Evolutionary conservation across 2,329 filamentous ascomycete genomes (phyloP).

Genomic region (Cladosporium colombiae): DNA sequence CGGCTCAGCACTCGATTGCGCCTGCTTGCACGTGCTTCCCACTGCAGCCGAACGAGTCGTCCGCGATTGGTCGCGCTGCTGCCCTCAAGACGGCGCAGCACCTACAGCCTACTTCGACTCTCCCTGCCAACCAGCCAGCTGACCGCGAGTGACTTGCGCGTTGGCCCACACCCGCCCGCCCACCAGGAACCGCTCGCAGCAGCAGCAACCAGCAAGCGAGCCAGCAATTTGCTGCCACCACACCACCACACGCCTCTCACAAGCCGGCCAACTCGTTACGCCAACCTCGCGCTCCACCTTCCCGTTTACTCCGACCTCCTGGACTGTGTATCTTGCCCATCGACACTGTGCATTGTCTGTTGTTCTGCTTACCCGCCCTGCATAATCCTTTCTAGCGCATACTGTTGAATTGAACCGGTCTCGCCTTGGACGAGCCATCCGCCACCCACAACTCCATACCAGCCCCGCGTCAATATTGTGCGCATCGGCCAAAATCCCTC

Average conservation of each 20-base stretch:
- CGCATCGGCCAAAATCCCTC: background rate
- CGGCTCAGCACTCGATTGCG: background rate
- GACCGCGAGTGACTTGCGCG: conserved; percentile 17
- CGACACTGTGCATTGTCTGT: conserved; percentile 18
- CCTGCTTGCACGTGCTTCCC: background rate
- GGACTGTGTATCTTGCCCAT: conserved; percentile 9
- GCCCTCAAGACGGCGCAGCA: background rate
- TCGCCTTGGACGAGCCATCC: background rate
- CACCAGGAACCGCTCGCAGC: background rate
- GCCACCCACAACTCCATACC: background rate
- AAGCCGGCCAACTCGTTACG: conserved; percentile 12
- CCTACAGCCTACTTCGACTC: background rate
- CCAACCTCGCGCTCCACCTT: background rate
- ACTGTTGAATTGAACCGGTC: background rate
- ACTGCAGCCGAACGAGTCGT: background rate
- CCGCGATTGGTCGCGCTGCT: conserved; percentile 15
- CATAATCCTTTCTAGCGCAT: conserved; percentile 19
- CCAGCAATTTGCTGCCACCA: conserved; percentile 5
- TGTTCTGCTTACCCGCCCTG: conserved; percentile 10
- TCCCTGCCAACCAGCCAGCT: conserved; percentile 16
- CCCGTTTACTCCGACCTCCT: conserved; percentile 12
- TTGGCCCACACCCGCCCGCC: conserved; percentile 9
- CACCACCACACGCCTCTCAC: background rate
- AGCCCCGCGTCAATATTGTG: background rate
- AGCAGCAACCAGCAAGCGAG: background rate